phyloP scores from a whole-genome alignment of 805 yeast species.

The Saturnispora sekii region DNA sequence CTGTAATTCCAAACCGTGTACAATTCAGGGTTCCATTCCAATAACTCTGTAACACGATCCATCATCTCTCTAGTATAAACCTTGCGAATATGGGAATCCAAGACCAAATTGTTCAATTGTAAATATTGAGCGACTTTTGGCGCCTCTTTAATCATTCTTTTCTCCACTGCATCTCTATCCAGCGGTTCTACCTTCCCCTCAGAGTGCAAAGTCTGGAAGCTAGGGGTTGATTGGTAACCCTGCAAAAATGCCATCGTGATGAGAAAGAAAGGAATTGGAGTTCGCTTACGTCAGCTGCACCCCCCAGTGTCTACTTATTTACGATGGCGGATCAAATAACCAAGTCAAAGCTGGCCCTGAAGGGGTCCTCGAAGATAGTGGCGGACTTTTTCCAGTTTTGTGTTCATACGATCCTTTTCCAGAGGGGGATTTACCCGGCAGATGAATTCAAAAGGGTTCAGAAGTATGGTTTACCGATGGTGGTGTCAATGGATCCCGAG shows the following conservation, averaged over 20 bases:
- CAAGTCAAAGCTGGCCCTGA: conserved; percentile 46
- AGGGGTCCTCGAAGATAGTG: conserved; percentile 71
- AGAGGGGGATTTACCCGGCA: conserved; percentile 81
- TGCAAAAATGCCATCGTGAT: conserved; percentile 12
- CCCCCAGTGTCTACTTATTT: conserved; percentile 15
- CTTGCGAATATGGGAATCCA: conserved; percentile 26
- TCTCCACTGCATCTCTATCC: conserved; percentile 43
- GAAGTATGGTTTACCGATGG: conserved; percentile 70
- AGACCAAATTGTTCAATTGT: conserved; percentile 33
- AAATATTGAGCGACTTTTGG: conserved; percentile 49
- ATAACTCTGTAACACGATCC: conserved; percentile 43
- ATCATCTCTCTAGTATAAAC: conserved; percentile 33
- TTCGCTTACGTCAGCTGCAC: conserved; percentile 3
- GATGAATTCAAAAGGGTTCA: conserved; percentile 72
- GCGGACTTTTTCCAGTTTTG: conserved; percentile 81
- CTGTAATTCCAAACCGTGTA: conserved; percentile 88
- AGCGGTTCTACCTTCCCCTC: conserved; percentile 46
- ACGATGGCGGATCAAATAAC: conserved; percentile 12
- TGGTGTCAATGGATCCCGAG: conserved; percentile 67
- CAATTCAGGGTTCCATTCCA: conserved; percentile 71
- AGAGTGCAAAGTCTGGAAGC: conserved; percentile 45
- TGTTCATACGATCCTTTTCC: conserved; percentile 73
- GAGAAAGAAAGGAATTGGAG: not conserved
- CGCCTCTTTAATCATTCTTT: conserved; percentile 49
- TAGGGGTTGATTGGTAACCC: conserved; percentile 13